Conservation (phyloP, 192 early-diverging fungal genomes). For the Geranomyces michiganensis region DNA sequence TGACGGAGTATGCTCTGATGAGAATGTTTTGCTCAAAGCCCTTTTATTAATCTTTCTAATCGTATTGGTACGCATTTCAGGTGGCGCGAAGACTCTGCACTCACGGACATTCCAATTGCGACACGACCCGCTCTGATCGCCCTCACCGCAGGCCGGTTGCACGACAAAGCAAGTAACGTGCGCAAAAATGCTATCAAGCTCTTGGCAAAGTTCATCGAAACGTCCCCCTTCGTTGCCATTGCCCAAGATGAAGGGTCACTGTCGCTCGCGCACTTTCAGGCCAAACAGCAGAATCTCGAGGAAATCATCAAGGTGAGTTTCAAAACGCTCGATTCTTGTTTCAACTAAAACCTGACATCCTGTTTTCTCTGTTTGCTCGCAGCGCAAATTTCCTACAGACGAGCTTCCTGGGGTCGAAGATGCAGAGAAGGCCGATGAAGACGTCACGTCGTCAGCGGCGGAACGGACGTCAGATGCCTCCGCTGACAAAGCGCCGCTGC, state of each 20-base stretch:
- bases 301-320: slow-evolving; percentile 69
- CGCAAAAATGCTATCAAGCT: slow-evolving; percentile 90
- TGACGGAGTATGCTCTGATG: slow-evolving; percentile 67
- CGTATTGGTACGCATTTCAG: neutral
- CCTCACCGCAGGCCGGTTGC: slow-evolving; percentile 75
- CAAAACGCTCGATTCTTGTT: neutral
- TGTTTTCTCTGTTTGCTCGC: too few relatives aligned
- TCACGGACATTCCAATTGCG: slow-evolving; percentile 56
- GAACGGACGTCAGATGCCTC: too few relatives aligned
- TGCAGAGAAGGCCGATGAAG: slow-evolving; percentile 5
- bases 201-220: slow-evolving; percentile 76
- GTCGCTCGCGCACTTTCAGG: slow-evolving; percentile 70
- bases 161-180: slow-evolving; percentile 89
- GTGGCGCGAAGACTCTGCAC: slow-evolving; percentile 37
- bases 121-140: slow-evolving; percentile 66
- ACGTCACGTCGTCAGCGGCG: neutral
- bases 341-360: neutral
- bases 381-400: slow-evolving; percentile 43
- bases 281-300: slow-evolving; percentile 63
- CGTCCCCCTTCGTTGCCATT: slow-evolving; percentile 79
- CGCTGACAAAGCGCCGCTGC: neutral
- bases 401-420: slow-evolving; percentile 29
- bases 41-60: too few relatives aligned
- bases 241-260: slow-evolving; percentile 81
- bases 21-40: too few relatives aligned